Evolutionary conservation across 2,329 filamentous ascomycete genomes (phyloP).

Genomic region (Berkeleyomyces rouxiae): DNA sequence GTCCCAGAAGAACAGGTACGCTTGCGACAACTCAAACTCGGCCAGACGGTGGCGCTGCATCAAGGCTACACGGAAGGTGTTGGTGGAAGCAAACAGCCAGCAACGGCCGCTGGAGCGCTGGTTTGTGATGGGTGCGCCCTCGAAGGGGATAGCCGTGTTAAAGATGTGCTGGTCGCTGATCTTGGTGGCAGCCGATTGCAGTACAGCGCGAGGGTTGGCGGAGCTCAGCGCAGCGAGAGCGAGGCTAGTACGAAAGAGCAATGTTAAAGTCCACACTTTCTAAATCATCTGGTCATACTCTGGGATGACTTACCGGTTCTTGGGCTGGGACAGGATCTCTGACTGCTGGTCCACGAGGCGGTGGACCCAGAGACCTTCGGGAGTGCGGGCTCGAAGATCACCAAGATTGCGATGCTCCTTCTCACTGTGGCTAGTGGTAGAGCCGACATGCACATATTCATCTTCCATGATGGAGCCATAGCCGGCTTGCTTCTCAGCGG

Average conservation of each 20-base stretch:
- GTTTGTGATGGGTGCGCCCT: constrained; percentile 72
- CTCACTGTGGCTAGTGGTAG: not conserved
- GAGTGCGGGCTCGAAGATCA: constrained; percentile 15
- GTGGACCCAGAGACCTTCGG: constrained; percentile 33
- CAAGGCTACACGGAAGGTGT: constrained; percentile 74
- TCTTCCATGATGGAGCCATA: not conserved
- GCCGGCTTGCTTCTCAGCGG: not conserved
- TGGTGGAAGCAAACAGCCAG: constrained; percentile 87
- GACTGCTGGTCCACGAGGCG: constrained; percentile 43
- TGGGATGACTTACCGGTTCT: constrained; percentile 36
- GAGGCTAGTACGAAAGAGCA: constrained; percentile 33
- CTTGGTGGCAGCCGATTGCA: constrained; percentile 45
- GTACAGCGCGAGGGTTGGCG: constrained; percentile 47
- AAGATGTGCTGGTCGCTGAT: constrained; percentile 63
- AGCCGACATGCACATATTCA: constrained; percentile 3
- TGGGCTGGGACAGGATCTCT: constrained; percentile 44
- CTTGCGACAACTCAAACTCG: constrained; percentile 71
- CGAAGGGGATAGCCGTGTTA: constrained; percentile 67
- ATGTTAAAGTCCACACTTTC: not conserved
- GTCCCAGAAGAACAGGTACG: constrained; percentile 85
- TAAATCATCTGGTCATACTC: not conserved
- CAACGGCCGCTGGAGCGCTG: constrained; percentile 69
- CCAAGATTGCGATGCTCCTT: constrained; percentile 10
- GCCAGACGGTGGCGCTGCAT: constrained; percentile 69
- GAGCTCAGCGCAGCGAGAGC: constrained; percentile 57